Base-by-base conservation (phyloP, 305 asterid genomes). In the Nicotiana rustica region DNA sequence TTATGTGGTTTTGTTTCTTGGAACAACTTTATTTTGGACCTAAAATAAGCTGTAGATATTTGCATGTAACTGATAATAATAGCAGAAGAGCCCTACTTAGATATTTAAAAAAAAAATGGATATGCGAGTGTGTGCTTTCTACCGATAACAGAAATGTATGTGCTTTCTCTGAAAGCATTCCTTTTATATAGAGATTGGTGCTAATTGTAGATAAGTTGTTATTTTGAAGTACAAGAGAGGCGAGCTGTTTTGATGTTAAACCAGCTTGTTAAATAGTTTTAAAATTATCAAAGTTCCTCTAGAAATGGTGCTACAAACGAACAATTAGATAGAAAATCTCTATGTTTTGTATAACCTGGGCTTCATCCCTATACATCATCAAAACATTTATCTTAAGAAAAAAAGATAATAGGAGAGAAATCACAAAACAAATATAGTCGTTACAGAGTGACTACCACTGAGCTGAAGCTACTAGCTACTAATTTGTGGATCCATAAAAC, bases 391-490 rank as follows among this genome's bases (percentile, higher is more conserved):
- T 25, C 79, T 47, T 41, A 52, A 5, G 14, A 17, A n/a, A 55
- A 73, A 52, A 52, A 9, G 47, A 76, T 47, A 76, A 29, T 19
- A 9, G 47, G 80, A 55, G 15, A 55, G 80, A 35, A 15, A 55
- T 25, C 41, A 31, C 29, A 15, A 55, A 29, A 55, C 64, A 15
- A 52, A 15, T 25, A 38, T 76, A 76, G 80, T 55, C 55, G 47
- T 76, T 55, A 76, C 10, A 0, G 65, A 52, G 65, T 15, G 80
- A 75, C 65, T 55, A 55, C 36, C 15, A 52, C 10, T 75, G 64
- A 75, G 17, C 79, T 75, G 65, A 52, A 75, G 79, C 79, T 55
- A 29, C 80, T 76, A 52, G 66, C 25, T 9, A 55, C 21, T 25
- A 18, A 76, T 75, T 75, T 29, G 66, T 52, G 25, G 25, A 75